Percentiles rank a stretch among this genome's conserved stretches.
Evolutionary conservation across 2,329 filamentous ascomycete genomes (phyloP).

Genomic region (Monosporascus sp.): DNA sequence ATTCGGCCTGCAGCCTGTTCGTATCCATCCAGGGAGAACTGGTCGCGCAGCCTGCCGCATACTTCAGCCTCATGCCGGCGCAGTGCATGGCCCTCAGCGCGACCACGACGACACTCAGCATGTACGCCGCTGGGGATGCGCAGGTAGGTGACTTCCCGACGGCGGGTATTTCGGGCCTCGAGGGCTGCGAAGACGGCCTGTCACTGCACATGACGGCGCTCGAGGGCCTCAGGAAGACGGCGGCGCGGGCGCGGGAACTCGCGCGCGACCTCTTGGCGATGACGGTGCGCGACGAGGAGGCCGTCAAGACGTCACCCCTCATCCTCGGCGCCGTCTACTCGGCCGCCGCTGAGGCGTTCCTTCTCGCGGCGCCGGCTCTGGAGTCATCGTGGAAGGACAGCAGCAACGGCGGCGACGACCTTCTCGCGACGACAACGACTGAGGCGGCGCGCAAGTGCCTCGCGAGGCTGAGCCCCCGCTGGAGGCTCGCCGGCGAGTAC

Average conservation of each 20-base stretch:
- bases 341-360: constrained; percentile 2
- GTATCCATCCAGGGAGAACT: constrained; percentile 6
- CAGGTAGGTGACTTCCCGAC: not conserved
- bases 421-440: not conserved
- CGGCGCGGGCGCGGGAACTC: constrained; percentile 6
- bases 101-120: constrained; percentile 5
- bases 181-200: constrained; percentile 3
- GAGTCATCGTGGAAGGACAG: not conserved
- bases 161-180: not conserved
- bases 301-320: constrained; percentile 10
- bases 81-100: constrained; percentile 7
- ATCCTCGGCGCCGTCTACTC: constrained; percentile 12
- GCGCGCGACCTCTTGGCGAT: constrained; percentile 4
- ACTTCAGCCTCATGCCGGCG: constrained; percentile 8
- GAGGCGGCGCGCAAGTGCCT: constrained; percentile 7
- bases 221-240: constrained; percentile 6
- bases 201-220: constrained; percentile 4
- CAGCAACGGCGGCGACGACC: not conserved
- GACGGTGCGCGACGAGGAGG: constrained; percentile 5
- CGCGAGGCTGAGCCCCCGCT: constrained; percentile 5
- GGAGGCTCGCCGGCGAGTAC: constrained; percentile 10
- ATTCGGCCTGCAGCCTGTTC: constrained; percentile 7
- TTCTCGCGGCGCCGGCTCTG: not conserved
- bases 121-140: constrained; percentile 1
- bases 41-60: constrained; percentile 1